A percentile compares a stretch with the other conserved stretches of the same genome.
Evolutionary conservation across 2,329 filamentous ascomycete species (phyloP).

Genomic region (Neofusicoccum sp.): DNA sequence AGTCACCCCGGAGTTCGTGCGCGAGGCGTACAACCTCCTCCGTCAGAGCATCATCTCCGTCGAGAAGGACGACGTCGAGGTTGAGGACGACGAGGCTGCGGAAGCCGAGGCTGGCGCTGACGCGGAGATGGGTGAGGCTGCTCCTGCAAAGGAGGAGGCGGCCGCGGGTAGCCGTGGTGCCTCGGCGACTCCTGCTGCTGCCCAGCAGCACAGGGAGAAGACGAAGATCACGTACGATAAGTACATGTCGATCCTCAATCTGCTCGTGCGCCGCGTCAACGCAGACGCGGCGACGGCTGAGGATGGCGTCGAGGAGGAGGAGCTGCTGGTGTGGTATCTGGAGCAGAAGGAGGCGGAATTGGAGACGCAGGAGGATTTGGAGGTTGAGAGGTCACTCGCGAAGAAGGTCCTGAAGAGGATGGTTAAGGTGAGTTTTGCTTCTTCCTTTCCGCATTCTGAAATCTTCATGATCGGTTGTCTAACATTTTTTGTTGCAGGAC

Average conservation of each 20-base stretch:
- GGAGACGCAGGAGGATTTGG: conserved; percentile 75
- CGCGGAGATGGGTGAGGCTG: conserved; percentile 25
- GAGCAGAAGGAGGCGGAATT: conserved; percentile 87
- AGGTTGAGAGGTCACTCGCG: conserved; percentile 69
- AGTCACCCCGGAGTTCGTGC: conserved; percentile 78
- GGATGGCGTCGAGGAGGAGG: conserved; percentile 82
- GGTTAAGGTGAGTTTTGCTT: conserved; percentile 71
- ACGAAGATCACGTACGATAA: conserved; percentile 95
- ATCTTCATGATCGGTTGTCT: too few relatives aligned
- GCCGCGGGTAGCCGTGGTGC: conserved; percentile 36
- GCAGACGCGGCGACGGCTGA: conserved; percentile 74
- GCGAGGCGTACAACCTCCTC: conserved; percentile 87
- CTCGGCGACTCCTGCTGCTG: conserved; percentile 33
- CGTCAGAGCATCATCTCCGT: conserved; percentile 95
- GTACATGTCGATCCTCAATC: conserved; percentile 86
- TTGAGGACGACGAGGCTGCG: conserved; percentile 71
- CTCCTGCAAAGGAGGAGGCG: conserved; percentile 42
- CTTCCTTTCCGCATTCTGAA: neutral
- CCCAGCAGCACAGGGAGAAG: conserved; percentile 51
- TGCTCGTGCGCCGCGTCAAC: conserved; percentile 77
- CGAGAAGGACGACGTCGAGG: conserved; percentile 94
- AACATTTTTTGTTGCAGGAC: conserved; percentile 44
- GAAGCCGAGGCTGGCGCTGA: conserved; percentile 50
- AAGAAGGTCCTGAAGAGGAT: conserved; percentile 90
- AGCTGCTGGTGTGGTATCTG: conserved; percentile 83